Percentiles rank a stretch among this genome's conserved stretches.
These are phyloP conservation scores for Paracoccidioides brasiliensis DNA, from an alignment of 2,329 filamentous ascomycete genomes.

Conservation along the genomic window DNA sequence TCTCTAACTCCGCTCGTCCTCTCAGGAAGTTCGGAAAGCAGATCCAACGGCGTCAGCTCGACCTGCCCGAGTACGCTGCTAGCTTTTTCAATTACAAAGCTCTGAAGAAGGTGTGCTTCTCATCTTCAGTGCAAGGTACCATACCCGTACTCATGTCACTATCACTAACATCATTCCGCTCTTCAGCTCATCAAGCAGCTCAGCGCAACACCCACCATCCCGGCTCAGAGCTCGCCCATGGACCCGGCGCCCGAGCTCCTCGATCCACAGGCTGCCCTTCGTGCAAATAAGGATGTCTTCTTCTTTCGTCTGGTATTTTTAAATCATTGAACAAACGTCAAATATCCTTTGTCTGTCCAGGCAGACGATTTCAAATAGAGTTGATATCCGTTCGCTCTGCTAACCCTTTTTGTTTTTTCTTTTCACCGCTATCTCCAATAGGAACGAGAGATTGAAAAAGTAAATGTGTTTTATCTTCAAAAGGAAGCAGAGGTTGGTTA, in stretches of 20 bases:
- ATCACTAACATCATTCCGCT: constrained; percentile 12
- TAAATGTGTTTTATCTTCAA: constrained; percentile 94
- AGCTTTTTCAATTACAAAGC: constrained; percentile 99
- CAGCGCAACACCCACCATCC: constrained; percentile 75
- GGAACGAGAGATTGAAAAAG: constrained; percentile 97
- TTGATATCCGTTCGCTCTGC: neutral
- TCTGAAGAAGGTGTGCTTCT: constrained; percentile 68
- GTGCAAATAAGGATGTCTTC: constrained; percentile 96
- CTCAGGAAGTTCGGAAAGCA: constrained; percentile 98
- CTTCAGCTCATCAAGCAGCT: constrained; percentile 92
- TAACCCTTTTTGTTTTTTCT: neutral
- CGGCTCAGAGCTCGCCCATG: constrained; percentile 52
- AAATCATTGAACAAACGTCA: neutral
- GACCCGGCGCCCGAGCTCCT: constrained; percentile 31
- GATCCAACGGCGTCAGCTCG: constrained; percentile 96
- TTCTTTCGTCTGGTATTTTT: constrained; percentile 82
- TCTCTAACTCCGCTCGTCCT: neutral
- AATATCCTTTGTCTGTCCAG: neutral
- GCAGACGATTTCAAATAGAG: neutral
- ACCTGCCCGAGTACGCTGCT: constrained; percentile 97
- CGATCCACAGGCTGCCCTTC: constrained; percentile 78
- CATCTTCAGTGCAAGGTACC: neutral
- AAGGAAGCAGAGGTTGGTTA: constrained; percentile 82
- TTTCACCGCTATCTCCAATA: constrained; percentile 25
- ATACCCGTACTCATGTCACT: neutral